Percentiles rank a stretch among this genome's conserved stretches.
phyloP scores from a whole-genome alignment of 805 yeast genomes.

The Hanseniaspora opuntiae region DNA sequence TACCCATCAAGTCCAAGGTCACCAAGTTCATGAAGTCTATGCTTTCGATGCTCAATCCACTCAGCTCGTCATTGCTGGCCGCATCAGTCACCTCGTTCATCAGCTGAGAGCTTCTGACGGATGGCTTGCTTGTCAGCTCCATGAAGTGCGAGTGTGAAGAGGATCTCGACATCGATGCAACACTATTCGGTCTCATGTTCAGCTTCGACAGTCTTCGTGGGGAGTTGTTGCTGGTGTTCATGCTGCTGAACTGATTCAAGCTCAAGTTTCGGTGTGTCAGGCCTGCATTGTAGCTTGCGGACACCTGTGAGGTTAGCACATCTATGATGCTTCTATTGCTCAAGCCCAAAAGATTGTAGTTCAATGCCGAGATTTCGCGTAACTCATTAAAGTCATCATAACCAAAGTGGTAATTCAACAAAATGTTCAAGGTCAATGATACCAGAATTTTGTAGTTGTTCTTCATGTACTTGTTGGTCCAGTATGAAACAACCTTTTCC shows the following conservation, averaged over 20 bases:
- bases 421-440: slow-evolving; percentile 29
- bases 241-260: neutral
- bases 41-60: neutral
- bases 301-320: neutral
- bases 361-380: neutral
- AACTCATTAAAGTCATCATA: slow-evolving; percentile 27
- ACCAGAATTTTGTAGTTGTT: slow-evolving; percentile 31
- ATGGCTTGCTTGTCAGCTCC: neutral
- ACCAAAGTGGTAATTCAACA: slow-evolving; percentile 41
- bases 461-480: slow-evolving; percentile 25
- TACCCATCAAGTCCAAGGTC: slow-evolving; percentile 6
- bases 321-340: neutral
- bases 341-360: slow-evolving; percentile 9
- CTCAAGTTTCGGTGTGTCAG: neutral
- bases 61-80: neutral
- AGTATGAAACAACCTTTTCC: slow-evolving; percentile 21
- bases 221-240: neutral
- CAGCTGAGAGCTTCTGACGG: neutral
- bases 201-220: neutral
- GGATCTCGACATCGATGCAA: slow-evolving; percentile 6
- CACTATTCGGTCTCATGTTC: neutral
- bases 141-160: slow-evolving; percentile 3
- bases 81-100: neutral
- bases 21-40: slow-evolving; percentile 5
- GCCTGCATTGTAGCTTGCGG: neutral